A percentile compares a stretch with the other conserved stretches of the same genome.
Conservation (phyloP, 176 grass and related monocot species). For the Paspalum vaginatum region DNA sequence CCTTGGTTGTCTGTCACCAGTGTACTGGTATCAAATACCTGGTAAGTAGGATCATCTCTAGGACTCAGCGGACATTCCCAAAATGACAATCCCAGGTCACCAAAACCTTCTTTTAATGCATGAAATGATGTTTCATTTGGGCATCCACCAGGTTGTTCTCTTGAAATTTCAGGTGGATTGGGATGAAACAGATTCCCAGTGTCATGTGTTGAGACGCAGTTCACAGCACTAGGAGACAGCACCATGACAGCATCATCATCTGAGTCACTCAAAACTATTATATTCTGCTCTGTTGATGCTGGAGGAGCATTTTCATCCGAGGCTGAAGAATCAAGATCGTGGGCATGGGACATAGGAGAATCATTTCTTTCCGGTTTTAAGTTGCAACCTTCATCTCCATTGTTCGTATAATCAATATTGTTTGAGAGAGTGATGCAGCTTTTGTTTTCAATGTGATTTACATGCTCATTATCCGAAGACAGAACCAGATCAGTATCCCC, state of each 20-base stretch:
- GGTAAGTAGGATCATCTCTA: conserved; percentile 17
- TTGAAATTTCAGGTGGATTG: conserved; percentile 38
- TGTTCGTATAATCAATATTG: conserved; percentile 28
- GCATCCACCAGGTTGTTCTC: conserved; percentile 43
- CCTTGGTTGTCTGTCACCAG: conserved; percentile 40
- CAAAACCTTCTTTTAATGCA: conserved; percentile 43
- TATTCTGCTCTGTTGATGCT: conserved; percentile 50
- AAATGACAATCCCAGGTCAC: conserved; percentile 60
- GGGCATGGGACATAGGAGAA: conserved; percentile 28
- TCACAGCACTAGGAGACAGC: conserved; percentile 52
- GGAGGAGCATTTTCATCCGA: conserved; percentile 41
- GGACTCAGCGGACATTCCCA: conserved; percentile 55
- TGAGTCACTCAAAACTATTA: conserved; percentile 81
- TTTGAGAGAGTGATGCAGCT: conserved; percentile 27
- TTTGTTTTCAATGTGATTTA: conserved; percentile 29
- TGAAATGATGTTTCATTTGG: conserved; percentile 46
- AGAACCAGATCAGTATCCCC: conserved; percentile 14
- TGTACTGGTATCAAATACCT: conserved; percentile 37
- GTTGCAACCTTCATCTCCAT: conserved; percentile 33
- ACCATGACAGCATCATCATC: conserved; percentile 70
- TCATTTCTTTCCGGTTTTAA: conserved; percentile 36
- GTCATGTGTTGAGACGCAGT: conserved; percentile 26
- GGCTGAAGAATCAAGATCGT: conserved; percentile 53
- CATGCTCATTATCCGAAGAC: conserved; percentile 30
- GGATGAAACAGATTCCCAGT: conserved; percentile 22